Evolutionary conservation across 352 stramenopile genomes (phyloP).

Genomic region (Pythium coloratum): DNA sequence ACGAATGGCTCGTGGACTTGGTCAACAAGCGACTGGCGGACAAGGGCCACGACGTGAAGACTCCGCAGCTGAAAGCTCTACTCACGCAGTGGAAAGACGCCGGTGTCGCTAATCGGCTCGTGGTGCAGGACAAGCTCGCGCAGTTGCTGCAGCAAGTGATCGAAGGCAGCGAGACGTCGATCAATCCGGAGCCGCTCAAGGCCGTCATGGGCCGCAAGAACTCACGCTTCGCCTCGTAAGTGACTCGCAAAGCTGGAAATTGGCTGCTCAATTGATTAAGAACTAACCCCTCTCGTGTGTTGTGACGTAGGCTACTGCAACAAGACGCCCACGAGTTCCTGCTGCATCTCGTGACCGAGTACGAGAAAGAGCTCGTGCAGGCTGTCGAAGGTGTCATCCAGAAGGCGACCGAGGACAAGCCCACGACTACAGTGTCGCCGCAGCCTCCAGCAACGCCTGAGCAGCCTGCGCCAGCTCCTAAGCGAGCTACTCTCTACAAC

Average conservation of each 20-base stretch:
- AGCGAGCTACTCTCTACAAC: slow-evolving; percentile 53
- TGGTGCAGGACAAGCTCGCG: slow-evolving; percentile 54
- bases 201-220: slow-evolving; percentile 75
- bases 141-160: slow-evolving; percentile 64
- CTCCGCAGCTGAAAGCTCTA: slow-evolving; percentile 46
- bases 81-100: slow-evolving; percentile 50
- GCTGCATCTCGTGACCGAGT: slow-evolving; percentile 80
- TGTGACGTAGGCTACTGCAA: slow-evolving; percentile 57
- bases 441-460: slow-evolving; percentile 2
- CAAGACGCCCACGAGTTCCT: slow-evolving; percentile 89
- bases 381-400: slow-evolving; percentile 36
- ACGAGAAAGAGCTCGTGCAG: slow-evolving; percentile 76
- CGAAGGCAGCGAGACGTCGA: slow-evolving; percentile 60
- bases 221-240: slow-evolving; percentile 80
- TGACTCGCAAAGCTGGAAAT: slow-evolving; percentile 4
- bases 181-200: slow-evolving; percentile 83
- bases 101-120: slow-evolving; percentile 52
- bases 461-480: slow-evolving; percentile 21
- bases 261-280: background rate
- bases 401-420: background rate
- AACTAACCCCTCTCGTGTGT: slow-evolving; percentile 9
- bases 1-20: slow-evolving; percentile 57
- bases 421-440: background rate
- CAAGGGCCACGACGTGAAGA: slow-evolving; percentile 28
- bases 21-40: slow-evolving; percentile 51